Base-by-base conservation (phyloP, 2,329 filamentous ascomycete species). In the Claviceps arundinis region DNA sequence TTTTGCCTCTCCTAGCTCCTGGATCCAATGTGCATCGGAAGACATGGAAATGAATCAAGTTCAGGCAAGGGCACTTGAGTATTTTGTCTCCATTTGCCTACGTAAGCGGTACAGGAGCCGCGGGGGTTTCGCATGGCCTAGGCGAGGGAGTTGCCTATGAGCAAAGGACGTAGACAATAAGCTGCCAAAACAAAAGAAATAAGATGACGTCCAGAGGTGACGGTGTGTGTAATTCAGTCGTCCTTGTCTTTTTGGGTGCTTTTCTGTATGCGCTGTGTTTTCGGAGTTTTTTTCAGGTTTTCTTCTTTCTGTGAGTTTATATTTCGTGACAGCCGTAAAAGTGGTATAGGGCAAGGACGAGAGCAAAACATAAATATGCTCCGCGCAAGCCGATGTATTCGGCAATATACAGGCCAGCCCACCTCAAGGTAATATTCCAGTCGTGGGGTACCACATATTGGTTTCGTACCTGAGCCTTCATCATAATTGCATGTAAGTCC, bases 11-110 rank as follows among this genome's bases (percentile, higher is more conserved):
- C 34, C 13, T 43, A 19, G 47, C 45, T 41, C 48, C 50, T 54
- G 49, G 47, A 52, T 54, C 50, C 42, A 55, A 56, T 26, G 47
- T 48, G 41, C 50, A 55, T 48, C 51, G 44, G 24, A 50, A 52
- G 47, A 53, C 30, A 48, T 37, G 26, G 17, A 42, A 37, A 41
- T 47, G 41, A 13, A 24, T 24, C 37, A 34, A 34, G 30, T 34
- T 24, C 26, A 34, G 37, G 26, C 22, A 26, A 3, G 17, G 26
- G 6, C 41, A 6, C 22, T 41, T 17, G 17, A 19, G 9, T 34
- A 11, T 22, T 41, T 24, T 30, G 17, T 22, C 47, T 44, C 34
- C n/a, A 5, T 6, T 41, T 30, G 19, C 11, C 44, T 19, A 46
- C 14, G 34, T 37, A 46, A 9, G 22, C 19, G 17, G 40, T 50